These are phyloP conservation scores for Centaurea solstitialis DNA, from an alignment of 129 eudicot genomes.

Conservation along the genomic window DNA sequence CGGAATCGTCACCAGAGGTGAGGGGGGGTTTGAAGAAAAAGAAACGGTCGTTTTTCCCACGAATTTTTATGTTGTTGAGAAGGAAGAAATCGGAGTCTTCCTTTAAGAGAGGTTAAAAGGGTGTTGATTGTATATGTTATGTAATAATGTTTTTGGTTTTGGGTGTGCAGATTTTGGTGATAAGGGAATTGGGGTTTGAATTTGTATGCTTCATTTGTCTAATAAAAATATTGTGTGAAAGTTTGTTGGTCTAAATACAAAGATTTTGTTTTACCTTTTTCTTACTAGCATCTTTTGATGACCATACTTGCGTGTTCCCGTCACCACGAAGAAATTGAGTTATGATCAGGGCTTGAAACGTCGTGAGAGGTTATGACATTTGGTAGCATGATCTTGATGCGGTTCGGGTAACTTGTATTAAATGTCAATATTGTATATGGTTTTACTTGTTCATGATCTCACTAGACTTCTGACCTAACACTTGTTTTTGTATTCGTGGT, in stretches of 20 bases:
- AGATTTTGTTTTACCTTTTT: neutral
- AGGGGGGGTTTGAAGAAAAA: constrained; percentile 53
- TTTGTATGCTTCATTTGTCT: neutral
- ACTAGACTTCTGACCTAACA: too few species aligned
- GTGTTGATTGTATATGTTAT: constrained; percentile 28
- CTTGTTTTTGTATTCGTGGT: too few species aligned
- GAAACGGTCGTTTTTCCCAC: constrained; percentile 67
- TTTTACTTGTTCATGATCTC: too few species aligned
- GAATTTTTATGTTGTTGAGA: constrained; percentile 65
- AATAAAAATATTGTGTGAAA: neutral
- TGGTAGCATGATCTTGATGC: too few species aligned
- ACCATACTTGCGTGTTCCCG: too few species aligned
- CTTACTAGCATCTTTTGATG: too few species aligned
- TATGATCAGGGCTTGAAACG: too few species aligned
- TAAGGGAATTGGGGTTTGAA: constrained; percentile 4
- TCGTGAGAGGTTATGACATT: too few species aligned
- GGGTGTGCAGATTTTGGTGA: constrained; percentile 24
- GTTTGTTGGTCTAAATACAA: neutral
- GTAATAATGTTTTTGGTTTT: constrained; percentile 23
- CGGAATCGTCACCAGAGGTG: constrained; percentile 58
- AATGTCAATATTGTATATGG: too few species aligned
- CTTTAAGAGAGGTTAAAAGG: constrained; percentile 30
- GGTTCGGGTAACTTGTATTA: too few species aligned
- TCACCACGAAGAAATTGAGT: too few species aligned
- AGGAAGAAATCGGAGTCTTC: constrained; percentile 53